These are phyloP conservation scores for Pyrenochaeta sp. DNA, from an alignment of 2,329 filamentous ascomycete species.

Conservation along the genomic window DNA sequence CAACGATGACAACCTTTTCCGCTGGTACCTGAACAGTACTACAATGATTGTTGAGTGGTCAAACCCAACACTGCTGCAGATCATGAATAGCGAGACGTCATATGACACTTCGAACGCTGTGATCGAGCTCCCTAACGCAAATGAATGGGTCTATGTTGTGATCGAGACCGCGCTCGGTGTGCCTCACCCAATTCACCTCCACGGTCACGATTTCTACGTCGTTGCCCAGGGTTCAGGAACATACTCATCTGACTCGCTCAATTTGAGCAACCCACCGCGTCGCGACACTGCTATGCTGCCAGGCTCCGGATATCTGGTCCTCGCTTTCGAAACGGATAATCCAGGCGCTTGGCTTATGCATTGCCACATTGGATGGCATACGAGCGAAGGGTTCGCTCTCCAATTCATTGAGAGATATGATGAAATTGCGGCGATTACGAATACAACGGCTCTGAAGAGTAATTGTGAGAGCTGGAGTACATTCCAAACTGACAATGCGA, in stretches of 20 bases:
- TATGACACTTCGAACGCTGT: constrained; percentile 43
- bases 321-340: constrained; percentile 49
- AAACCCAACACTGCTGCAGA: constrained; percentile 50
- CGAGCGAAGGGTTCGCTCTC: constrained; percentile 43
- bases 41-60: constrained; percentile 51
- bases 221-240: constrained; percentile 38
- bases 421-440: constrained; percentile 33
- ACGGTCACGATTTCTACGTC: constrained; percentile 46
- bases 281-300: constrained; percentile 46
- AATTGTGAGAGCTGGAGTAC: constrained; percentile 25
- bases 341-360: constrained; percentile 50
- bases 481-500: constrained; percentile 10
- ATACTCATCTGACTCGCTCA: constrained; percentile 28
- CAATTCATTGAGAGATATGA: constrained; percentile 43
- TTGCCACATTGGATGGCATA: constrained; percentile 52
- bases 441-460: constrained; percentile 11
- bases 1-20: constrained; percentile 48
- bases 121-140: constrained; percentile 27
- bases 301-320: constrained; percentile 40
- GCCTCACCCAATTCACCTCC: constrained; percentile 42
- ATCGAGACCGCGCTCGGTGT: constrained; percentile 49
- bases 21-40: constrained; percentile 53
- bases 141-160: constrained; percentile 52
- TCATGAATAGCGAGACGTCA: constrained; percentile 44
- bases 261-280: constrained; percentile 41